phyloP scores from a whole-genome alignment of 73 alveolate genomes.

The Paramecium sexaurelia region DNA sequence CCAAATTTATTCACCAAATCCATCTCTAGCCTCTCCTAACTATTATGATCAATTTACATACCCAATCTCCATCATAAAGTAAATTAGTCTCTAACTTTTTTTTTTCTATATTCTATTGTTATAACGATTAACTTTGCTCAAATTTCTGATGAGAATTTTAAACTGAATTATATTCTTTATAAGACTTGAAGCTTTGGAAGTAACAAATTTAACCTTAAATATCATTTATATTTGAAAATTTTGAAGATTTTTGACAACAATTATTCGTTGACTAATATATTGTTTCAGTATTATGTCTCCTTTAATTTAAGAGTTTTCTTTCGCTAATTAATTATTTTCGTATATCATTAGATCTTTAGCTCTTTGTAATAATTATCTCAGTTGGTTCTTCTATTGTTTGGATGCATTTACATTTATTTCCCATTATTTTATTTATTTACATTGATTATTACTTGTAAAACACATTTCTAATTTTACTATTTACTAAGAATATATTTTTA shows the following conservation, averaged over 20 bases:
- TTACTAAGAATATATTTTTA: neutral
- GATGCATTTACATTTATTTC: neutral
- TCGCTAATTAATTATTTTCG: neutral
- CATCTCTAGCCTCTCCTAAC: slow-evolving; percentile 84
- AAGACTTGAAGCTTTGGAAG: neutral
- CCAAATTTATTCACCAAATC: slow-evolving; percentile 70
- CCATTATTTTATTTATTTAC: slow-evolving; percentile 1
- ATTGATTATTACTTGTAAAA: neutral
- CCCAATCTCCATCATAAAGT: slow-evolving; percentile 86
- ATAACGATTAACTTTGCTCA: neutral
- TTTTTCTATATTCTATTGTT: neutral
- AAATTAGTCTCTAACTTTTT: slow-evolving; percentile 73
- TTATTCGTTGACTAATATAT: slow-evolving; percentile 17
- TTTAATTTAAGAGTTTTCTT: slow-evolving; percentile 2
- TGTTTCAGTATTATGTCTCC: slow-evolving; percentile 26
- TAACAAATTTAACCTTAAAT: neutral
- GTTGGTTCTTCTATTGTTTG: neutral
- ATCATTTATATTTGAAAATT: neutral
- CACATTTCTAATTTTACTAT: neutral
- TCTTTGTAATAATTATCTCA: neutral
- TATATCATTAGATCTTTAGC: neutral
- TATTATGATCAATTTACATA: neutral
- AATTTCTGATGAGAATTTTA: neutral
- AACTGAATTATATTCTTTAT: neutral
- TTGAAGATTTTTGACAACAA: neutral